Conservation (phyloP, 2,329 filamentous ascomycete species). For the Fusarium proliferatum region DNA sequence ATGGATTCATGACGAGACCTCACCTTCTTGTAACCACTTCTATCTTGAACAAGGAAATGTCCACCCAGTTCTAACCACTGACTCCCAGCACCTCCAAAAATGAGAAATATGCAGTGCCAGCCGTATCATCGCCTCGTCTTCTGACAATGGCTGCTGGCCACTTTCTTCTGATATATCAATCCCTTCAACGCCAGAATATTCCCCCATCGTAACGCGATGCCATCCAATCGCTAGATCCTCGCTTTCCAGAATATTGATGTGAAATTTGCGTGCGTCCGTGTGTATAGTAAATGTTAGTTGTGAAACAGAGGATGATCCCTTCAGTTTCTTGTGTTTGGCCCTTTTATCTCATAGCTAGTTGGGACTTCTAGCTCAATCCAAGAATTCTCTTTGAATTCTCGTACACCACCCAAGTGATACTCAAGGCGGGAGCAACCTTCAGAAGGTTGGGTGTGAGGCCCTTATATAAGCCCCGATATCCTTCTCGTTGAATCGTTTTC, state of each 20-base stretch:
- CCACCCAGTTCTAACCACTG: constrained; percentile 42
- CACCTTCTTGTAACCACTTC: constrained; percentile 25
- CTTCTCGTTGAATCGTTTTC: constrained; percentile 86
- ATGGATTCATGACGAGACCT: constrained; percentile 23
- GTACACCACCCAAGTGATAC: constrained; percentile 94
- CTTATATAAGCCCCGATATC: constrained; percentile 88
- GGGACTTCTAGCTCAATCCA: constrained; percentile 54
- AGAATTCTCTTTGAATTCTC: constrained; percentile 87
- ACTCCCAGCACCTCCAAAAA: constrained; percentile 38
- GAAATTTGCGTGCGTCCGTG: constrained; percentile 27
- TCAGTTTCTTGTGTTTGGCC: constrained; percentile 8
- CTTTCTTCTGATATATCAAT: constrained; percentile 37
- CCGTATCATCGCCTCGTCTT: constrained; percentile 8
- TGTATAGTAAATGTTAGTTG: constrained; percentile 28
- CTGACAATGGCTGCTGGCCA: constrained; percentile 2
- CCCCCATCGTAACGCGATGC: constrained; percentile 38
- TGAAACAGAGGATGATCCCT: background rate
- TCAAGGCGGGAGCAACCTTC: constrained; percentile 95
- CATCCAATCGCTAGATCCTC: constrained; percentile 43
- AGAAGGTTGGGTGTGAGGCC: constrained; percentile 94
- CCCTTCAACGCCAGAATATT: constrained; percentile 42
- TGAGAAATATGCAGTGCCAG: constrained; percentile 24
- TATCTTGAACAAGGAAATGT: constrained; percentile 38
- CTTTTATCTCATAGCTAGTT: background rate
- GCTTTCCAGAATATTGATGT: constrained; percentile 44